Percentiles rank a stretch among this genome's conserved stretches.
Conservation (phyloP, 768 basidiomycete species). For the Wakefieldia striispora region DNA sequence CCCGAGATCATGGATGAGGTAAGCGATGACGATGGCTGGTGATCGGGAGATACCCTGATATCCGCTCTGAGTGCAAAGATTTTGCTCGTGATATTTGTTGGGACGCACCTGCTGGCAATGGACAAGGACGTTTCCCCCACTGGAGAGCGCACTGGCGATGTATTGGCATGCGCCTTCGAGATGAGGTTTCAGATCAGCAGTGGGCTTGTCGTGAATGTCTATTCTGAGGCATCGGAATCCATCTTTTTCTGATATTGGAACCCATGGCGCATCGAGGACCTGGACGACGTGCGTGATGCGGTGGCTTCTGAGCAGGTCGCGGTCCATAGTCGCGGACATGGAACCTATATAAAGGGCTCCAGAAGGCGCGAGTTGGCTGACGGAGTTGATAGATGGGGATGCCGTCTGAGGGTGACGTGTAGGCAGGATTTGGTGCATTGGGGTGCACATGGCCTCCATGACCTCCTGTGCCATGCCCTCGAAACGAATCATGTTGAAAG, state of each 20-base stretch:
- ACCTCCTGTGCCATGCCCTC: conserved; percentile 72
- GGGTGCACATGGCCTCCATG: conserved; percentile 82
- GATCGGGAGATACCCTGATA: conserved; percentile 74
- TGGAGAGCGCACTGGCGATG: conserved; percentile 59
- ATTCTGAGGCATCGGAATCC: conserved; percentile 61
- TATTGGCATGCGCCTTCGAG: conserved; percentile 65
- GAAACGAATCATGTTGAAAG: conserved; percentile 68
- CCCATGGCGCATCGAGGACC: conserved; percentile 65
- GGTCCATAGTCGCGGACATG: conserved; percentile 57
- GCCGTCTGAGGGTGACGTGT: conserved; percentile 26
- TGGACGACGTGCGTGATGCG: conserved; percentile 61
- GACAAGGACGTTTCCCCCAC: conserved; percentile 67
- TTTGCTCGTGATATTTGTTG: neutral
- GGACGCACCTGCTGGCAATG: conserved; percentile 76
- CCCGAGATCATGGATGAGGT: conserved; percentile 70
- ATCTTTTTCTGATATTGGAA: conserved; percentile 45
- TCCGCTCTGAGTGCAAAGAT: neutral
- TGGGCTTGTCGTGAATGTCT: conserved; percentile 60
- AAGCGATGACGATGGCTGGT: conserved; percentile 74
- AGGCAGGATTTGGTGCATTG: conserved; percentile 72
- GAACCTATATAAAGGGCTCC: conserved; percentile 73
- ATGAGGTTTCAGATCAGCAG: conserved; percentile 63
- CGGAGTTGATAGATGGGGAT: conserved; percentile 19
- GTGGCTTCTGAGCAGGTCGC: conserved; percentile 46
- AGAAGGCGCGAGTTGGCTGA: conserved; percentile 13